A percentile compares a stretch with the other conserved stretches of the same genome.
phyloP scores from a whole-genome alignment of 2,329 filamentous ascomycete species.

The Kalaharituber pfeilii region DNA sequence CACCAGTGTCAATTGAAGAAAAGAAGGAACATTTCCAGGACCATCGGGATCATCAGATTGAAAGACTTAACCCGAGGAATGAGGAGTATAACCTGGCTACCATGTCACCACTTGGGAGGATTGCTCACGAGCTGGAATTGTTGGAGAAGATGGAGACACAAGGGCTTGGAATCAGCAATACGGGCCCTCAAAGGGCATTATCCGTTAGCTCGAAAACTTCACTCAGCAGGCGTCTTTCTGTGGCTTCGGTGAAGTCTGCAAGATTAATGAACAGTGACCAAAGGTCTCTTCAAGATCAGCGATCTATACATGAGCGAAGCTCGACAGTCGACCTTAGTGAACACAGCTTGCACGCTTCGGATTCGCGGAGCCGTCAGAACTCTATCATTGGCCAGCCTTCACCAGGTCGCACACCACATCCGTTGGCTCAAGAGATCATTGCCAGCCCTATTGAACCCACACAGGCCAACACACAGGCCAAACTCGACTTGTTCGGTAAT shows the following conservation, averaged over 20 bases:
- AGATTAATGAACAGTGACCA: not conserved
- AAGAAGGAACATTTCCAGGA: conserved; percentile 38
- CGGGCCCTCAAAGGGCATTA: conserved; percentile 26
- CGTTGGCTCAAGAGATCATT: conserved; percentile 22
- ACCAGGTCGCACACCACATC: conserved; percentile 17
- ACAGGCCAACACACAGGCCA: conserved; percentile 24
- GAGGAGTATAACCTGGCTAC: conserved; percentile 41
- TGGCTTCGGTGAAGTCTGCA: not conserved
- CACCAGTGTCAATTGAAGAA: conserved; percentile 65
- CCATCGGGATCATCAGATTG: conserved; percentile 36
- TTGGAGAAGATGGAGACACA: conserved; percentile 33
- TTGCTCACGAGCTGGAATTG: conserved; percentile 52
- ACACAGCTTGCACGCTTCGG: conserved; percentile 10
- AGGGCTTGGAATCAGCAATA: conserved; percentile 17
- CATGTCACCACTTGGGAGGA: conserved; percentile 56
- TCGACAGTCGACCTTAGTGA: conserved; percentile 10
- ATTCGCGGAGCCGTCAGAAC: conserved; percentile 12
- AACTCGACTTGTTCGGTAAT: conserved; percentile 27
- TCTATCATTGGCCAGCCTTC: conserved; percentile 4
- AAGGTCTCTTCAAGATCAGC: not conserved
- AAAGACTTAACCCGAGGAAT: conserved; percentile 41
- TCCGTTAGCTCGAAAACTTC: conserved; percentile 41
- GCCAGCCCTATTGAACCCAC: conserved; percentile 24
- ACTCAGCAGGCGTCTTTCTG: conserved; percentile 4
- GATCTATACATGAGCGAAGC: not conserved